Base-by-base conservation (phyloP, 345 rosid genomes). In the Salix arbutifolia region DNA sequence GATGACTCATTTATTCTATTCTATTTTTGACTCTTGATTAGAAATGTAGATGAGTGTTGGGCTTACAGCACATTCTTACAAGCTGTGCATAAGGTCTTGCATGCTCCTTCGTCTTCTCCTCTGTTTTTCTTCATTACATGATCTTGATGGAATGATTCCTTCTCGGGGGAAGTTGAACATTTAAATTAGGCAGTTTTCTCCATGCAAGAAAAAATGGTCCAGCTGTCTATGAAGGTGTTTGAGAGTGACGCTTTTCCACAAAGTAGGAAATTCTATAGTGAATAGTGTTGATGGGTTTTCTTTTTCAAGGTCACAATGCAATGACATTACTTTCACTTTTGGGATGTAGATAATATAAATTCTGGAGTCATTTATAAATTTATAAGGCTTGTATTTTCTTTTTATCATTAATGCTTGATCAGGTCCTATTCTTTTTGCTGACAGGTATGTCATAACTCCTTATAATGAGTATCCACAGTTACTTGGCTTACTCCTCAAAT, bases 371-470 rank as follows among this genome's bases (percentile, higher is more conserved):
- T 42, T 42, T 42, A 3, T 42, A 42, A 42, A 12, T 35, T 56
- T 4, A 61, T 38, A 26, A 73, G 37, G 18, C 44, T n/a, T 21
- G 5, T 70, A 70, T 44, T 8, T 69, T 16, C 38, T 16, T 26
- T 8, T 8, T 28, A 61, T 65, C 18, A 14, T 52, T 19, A 64
- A 18, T 42, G 19, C 30, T 28, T 10, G 9, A 37, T 30, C 14
- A 10, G 25, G 19, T 10, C 69, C 71, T 53, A 37, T 19, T 52
- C 61, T 48, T 18, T 68, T 50, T 38, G 31, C 76, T 72, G 71
- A 46, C 87, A 96, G 99, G 85, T 96, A 92, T 85, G 99, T 93
- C 61, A 95, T 96, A 83, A 87, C 92, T 86, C 98, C 97, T 50
- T 94, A 94, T 84, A 94, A 84, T 74, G 97, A 93, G 85, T 93